These are phyloP conservation scores for Neopestalotiopsis sp. DNA, from an alignment of 2,329 filamentous ascomycete species.

Conservation along the genomic window DNA sequence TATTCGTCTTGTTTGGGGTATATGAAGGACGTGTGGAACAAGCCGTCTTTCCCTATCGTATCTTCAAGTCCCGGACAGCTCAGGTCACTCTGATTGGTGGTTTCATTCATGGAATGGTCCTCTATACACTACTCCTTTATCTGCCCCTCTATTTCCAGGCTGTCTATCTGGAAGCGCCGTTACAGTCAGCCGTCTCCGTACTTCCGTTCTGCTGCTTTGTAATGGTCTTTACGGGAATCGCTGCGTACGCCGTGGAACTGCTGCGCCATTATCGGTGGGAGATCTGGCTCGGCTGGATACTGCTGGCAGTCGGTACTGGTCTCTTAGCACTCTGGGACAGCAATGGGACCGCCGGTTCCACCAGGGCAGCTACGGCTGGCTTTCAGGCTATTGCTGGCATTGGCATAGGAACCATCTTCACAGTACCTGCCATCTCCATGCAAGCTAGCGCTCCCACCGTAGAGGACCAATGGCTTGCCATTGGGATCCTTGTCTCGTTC, in stretches of 20 bases:
- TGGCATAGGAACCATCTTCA: constrained; percentile 25
- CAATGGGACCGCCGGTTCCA: constrained; percentile 22
- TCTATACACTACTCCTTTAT: constrained; percentile 38
- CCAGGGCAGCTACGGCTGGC: constrained; percentile 24
- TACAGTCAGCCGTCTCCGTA: constrained; percentile 34
- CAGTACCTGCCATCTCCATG: constrained; percentile 33
- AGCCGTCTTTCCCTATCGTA: constrained; percentile 38
- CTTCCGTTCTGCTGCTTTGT: constrained; percentile 32
- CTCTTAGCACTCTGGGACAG: constrained; percentile 22
- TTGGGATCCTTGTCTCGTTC: constrained; percentile 39
- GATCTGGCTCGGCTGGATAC: constrained; percentile 31
- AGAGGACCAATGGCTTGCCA: constrained; percentile 41
- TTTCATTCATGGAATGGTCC: constrained; percentile 38
- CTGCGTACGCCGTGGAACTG: constrained; percentile 12
- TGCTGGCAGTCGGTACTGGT: constrained; percentile 29
- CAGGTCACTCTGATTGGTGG: constrained; percentile 29
- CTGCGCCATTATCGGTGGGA: constrained; percentile 24
- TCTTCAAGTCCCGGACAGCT: constrained; percentile 35
- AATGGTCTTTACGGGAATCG: constrained; percentile 25
- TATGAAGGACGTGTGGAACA: constrained; percentile 35
- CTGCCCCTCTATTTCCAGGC: constrained; percentile 42
- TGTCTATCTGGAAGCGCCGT: constrained; percentile 33
- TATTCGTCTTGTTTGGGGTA: constrained; percentile 33
- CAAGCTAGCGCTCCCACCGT: constrained; percentile 39
- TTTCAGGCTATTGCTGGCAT: constrained; percentile 37